These are phyloP conservation scores for Nidula microcarpa DNA, from an alignment of 768 basidiomycete genomes.

Conservation along the genomic window DNA sequence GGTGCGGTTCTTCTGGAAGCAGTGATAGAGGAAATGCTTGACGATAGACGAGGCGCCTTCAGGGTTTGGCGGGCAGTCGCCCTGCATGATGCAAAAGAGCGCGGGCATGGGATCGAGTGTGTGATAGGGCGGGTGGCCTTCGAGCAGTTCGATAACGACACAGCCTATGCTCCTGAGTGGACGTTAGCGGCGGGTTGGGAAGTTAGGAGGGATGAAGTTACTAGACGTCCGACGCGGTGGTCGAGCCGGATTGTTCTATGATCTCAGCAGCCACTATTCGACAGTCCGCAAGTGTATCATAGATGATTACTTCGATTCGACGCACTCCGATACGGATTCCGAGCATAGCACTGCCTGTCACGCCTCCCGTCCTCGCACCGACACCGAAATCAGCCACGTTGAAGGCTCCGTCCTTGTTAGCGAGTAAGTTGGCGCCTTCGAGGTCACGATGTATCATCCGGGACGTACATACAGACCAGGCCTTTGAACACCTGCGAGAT, in stretches of 20 bases:
- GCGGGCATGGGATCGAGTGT: conserved; percentile 98
- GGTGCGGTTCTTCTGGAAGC: conserved; percentile 98
- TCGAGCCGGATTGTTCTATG: conserved; percentile 96
- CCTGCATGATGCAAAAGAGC: conserved; percentile 96
- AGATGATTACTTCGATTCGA: conserved; percentile 14
- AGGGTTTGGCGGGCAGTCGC: conserved; percentile 95
- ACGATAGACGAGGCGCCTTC: conserved; percentile 94
- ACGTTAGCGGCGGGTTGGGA: conserved; percentile 2
- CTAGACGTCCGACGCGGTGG: conserved; percentile 96
- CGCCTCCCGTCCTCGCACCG: conserved; percentile 72
- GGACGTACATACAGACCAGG: conserved; percentile 94
- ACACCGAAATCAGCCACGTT: conserved; percentile 99
- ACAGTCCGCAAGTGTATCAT: conserved; percentile 4
- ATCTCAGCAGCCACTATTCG: conserved; percentile 93
- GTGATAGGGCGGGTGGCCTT: conserved; percentile 92
- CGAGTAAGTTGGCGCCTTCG: conserved; percentile 98
- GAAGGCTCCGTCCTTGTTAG: conserved; percentile 97
- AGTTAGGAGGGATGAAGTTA: conserved; percentile 7
- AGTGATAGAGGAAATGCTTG: conserved; percentile 94
- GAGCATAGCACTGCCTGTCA: conserved; percentile 87
- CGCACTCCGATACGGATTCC: conserved; percentile 98
- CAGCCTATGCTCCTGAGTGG: conserved; percentile 81
- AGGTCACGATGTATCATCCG: conserved; percentile 99
- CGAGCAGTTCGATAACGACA: conserved; percentile 94
- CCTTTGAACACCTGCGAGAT: conserved; percentile 96